Percentiles rank a stretch among this genome's conserved stretches.
Evolutionary conservation across 2,329 filamentous ascomycete species (phyloP).

Genomic region (Aspergillus tubingensis): DNA sequence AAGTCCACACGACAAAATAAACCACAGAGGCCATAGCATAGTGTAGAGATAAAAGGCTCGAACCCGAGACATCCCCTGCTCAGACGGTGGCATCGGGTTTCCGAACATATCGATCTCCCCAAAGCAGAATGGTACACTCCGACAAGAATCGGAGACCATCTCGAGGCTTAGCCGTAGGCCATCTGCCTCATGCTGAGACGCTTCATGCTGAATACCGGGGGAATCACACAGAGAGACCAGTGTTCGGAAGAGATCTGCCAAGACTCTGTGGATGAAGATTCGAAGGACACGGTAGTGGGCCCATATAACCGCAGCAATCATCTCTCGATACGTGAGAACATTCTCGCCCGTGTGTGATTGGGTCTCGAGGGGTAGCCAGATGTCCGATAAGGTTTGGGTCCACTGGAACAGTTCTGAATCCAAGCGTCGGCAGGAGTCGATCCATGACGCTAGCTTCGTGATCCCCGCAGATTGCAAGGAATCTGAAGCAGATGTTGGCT

Average conservation of each 20-base stretch:
- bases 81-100: constrained; percentile 22
- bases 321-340: constrained; percentile 36
- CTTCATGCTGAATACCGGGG: constrained; percentile 9
- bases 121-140: constrained; percentile 37
- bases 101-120: constrained; percentile 37
- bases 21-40: constrained; percentile 43
- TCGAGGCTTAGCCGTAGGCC: constrained; percentile 30
- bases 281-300: constrained; percentile 40
- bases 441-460: constrained; percentile 26
- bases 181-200: constrained; percentile 1
- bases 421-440: constrained; percentile 24
- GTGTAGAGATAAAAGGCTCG: constrained; percentile 36
- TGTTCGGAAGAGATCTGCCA: constrained; percentile 28
- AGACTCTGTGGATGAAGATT: constrained; percentile 34
- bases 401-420: constrained; percentile 36
- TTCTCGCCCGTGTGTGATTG: constrained; percentile 31
- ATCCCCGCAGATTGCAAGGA: constrained; percentile 16
- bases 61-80: constrained; percentile 21
- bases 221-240: constrained; percentile 19
- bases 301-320: constrained; percentile 34
- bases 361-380: constrained; percentile 37
- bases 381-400: constrained; percentile 33
- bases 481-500: constrained; percentile 16
- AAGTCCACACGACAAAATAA: constrained; percentile 34
- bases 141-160: constrained; percentile 38